Conservation (phyloP, 192 early-diverging fungal genomes). For the Coemansia sp. region DNA sequence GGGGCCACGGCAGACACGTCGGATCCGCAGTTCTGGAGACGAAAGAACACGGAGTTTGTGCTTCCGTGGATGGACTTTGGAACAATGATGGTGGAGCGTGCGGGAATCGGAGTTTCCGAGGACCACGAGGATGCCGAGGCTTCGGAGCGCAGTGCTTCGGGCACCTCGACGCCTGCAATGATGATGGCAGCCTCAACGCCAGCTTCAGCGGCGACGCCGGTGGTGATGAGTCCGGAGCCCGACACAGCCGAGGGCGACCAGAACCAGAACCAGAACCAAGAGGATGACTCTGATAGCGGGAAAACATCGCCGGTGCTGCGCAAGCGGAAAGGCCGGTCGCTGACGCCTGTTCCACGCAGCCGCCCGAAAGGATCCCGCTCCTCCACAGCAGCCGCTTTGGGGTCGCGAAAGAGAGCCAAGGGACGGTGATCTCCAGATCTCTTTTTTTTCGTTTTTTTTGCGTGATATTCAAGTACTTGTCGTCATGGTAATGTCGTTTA, state of each 20-base stretch:
- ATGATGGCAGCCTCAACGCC: not conserved
- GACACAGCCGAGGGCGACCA: constrained; percentile 13
- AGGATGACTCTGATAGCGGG: constrained; percentile 21
- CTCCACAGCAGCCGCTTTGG: constrained; percentile 11
- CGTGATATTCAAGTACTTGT: too few species aligned
- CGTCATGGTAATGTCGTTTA: too few species aligned
- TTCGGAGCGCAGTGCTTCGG: not conserved
- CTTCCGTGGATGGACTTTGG: constrained; percentile 53
- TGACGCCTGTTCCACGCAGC: constrained; percentile 44
- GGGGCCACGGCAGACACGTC: constrained; percentile 27
- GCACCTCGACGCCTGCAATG: not conserved
- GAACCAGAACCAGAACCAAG: constrained; percentile 13
- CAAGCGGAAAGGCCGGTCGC: constrained; percentile 31
- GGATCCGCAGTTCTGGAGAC: constrained; percentile 51
- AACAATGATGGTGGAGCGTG: constrained; percentile 47
- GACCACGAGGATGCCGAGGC: constrained; percentile 17
- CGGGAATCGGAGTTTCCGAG: constrained; percentile 28
- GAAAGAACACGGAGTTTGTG: constrained; percentile 30
- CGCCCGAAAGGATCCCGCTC: constrained; percentile 32
- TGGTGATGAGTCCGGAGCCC: constrained; percentile 12
- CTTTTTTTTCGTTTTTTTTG: not conserved
- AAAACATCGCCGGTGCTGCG: constrained; percentile 26
- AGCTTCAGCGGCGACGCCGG: constrained; percentile 8
- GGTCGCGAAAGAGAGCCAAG: constrained; percentile 19
- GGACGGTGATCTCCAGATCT: constrained; percentile 20